phyloP scores from a whole-genome alignment of 2,329 filamentous ascomycete genomes.

The Verticillium albo-atrum region DNA sequence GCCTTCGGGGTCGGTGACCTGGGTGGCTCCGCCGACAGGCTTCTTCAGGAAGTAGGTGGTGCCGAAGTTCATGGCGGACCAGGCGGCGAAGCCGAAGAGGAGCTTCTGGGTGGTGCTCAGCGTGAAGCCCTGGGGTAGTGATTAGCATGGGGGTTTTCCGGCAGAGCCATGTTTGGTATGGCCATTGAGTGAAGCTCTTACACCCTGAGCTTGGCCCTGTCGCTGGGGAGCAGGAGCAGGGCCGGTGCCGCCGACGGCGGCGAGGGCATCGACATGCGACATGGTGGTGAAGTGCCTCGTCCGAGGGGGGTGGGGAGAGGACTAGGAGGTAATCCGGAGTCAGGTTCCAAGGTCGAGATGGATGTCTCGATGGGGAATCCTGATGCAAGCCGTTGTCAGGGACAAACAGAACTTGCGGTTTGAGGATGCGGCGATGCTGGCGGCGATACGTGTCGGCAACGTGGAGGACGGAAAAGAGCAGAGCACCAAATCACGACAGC shows the following conservation, averaged over 20 bases:
- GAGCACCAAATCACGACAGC: background rate
- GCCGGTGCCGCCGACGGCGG: slow-evolving; percentile 1
- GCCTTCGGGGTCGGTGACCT: slow-evolving; percentile 46
- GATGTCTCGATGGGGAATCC: background rate
- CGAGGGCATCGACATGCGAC: background rate
- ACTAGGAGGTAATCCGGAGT: too few relatives aligned
- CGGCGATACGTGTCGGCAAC: background rate
- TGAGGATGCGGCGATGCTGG: background rate
- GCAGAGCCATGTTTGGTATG: too few relatives aligned
- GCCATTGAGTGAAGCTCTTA: too few relatives aligned
- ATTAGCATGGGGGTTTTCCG: too few relatives aligned
- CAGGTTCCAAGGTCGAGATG: background rate
- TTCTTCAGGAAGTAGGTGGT: slow-evolving; percentile 50
- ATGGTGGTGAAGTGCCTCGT: background rate
- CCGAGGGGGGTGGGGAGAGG: background rate
- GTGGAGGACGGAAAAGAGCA: background rate
- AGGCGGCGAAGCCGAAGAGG: slow-evolving; percentile 48
- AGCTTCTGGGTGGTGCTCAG: slow-evolving; percentile 39
- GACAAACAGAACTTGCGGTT: slow-evolving; percentile 7
- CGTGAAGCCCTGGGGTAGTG: too few relatives aligned
- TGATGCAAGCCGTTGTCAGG: background rate
- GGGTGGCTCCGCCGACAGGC: slow-evolving; percentile 37
- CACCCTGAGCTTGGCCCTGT: slow-evolving; percentile 10
- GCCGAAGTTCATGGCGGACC: slow-evolving; percentile 54
- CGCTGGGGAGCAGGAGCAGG: background rate